Conservation (phyloP, 2,329 filamentous ascomycete genomes). For the Decorospora gaudefroyi region DNA sequence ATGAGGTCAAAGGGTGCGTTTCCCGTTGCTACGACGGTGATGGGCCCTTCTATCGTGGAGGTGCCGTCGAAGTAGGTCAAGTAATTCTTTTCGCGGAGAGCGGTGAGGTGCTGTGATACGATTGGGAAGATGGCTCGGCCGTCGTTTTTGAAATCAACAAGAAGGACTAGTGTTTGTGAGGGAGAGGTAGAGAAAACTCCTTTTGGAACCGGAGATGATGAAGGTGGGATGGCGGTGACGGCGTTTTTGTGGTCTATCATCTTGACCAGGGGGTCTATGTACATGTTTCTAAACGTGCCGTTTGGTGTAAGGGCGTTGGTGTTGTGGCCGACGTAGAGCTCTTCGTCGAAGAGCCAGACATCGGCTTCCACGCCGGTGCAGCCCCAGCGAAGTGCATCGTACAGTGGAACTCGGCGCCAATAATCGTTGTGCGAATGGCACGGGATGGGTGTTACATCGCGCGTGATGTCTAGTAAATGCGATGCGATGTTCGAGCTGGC, state of each 20-base stretch:
- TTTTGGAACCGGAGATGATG: slow-evolving; percentile 35
- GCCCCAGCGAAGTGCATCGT: slow-evolving; percentile 59
- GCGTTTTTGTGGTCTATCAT: slow-evolving; percentile 57
- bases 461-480: slow-evolving; percentile 55
- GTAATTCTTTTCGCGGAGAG: slow-evolving; percentile 56
- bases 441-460: slow-evolving; percentile 55
- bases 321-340: slow-evolving; percentile 62
- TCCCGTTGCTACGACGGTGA: slow-evolving; percentile 60
- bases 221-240: slow-evolving; percentile 41
- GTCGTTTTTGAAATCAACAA: slow-evolving; percentile 57
- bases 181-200: slow-evolving; percentile 59
- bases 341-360: slow-evolving; percentile 59
- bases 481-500: slow-evolving; percentile 39
- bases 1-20: slow-evolving; percentile 57
- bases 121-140: slow-evolving; percentile 46
- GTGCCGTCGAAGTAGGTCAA: slow-evolving; percentile 57
- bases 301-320: slow-evolving; percentile 52
- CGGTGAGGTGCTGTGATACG: slow-evolving; percentile 50
- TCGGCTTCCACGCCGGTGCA: slow-evolving; percentile 63
- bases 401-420: slow-evolving; percentile 60
- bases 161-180: slow-evolving; percentile 55
- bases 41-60: slow-evolving; percentile 48
- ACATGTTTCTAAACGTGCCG: slow-evolving; percentile 57
- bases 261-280: slow-evolving; percentile 57
- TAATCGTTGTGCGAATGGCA: slow-evolving; percentile 66